phyloP scores from a whole-genome alignment of 78 protist genomes.

The Dictyostelium intermedium region DNA sequence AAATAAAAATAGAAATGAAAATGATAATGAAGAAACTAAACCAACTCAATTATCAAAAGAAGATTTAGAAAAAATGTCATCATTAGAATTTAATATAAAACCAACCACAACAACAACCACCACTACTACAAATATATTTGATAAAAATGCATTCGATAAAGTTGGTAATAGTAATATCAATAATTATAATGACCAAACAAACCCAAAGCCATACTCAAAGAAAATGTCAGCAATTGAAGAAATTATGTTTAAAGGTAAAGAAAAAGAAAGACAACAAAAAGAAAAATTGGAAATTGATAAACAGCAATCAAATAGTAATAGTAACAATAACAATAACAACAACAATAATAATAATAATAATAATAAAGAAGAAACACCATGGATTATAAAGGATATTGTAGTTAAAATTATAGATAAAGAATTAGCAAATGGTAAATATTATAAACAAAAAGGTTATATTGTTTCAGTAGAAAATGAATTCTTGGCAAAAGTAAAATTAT shows the following conservation, averaged over 20 bases:
- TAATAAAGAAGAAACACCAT: conserved; percentile 5
- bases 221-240: conserved; percentile 60
- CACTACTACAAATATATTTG: not conserved
- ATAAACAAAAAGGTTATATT: conserved; percentile 25
- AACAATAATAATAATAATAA: not conserved
- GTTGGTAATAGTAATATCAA: not conserved
- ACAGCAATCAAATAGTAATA: not conserved
- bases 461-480: conserved; percentile 15
- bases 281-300: not conserved
- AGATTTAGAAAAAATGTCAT: not conserved
- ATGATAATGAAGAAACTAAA: not conserved
- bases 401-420: conserved; percentile 72
- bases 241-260: conserved; percentile 43
- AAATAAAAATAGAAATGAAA: not conserved
- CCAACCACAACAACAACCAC: not conserved
- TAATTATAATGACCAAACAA: not conserved
- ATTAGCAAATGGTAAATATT: conserved; percentile 21
- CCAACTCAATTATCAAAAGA: conserved; percentile 24
- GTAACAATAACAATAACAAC: not conserved
- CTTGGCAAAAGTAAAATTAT: conserved; percentile 13
- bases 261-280: not conserved
- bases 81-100: not conserved
- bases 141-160: not conserved
- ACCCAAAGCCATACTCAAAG: not conserved
- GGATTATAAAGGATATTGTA: conserved; percentile 48